Evolutionary conservation across 495 filamentous ascomycete species (phyloP), one percentile per base, ranked within the genome.

Genomic region (Penicillium paxilli): DNA sequence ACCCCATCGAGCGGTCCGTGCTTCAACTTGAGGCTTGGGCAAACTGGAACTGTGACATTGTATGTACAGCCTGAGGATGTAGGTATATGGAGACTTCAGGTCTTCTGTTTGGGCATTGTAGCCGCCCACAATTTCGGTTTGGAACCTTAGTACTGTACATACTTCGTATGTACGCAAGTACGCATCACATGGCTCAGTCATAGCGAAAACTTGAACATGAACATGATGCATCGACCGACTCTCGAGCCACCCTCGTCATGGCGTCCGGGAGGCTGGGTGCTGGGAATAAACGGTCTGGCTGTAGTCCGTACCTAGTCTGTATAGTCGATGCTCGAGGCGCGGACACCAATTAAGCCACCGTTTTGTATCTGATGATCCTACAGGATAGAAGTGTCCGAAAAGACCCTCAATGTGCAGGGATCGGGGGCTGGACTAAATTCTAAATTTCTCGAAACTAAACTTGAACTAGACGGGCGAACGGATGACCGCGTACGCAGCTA

Each of bases 141-240:
- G 8, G 8, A 9, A 30, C 30, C n/a, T 32, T 32, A 14, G 11
- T 19, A 4, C 11, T 16, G 26, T 28, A 28, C 5, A 8, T 38
- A 17, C 35, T 38, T 19, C 44, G 49, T 45, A 52, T 50, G 33
- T 25, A 37, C 25, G n/a, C 35, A 38, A 7, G 11, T 45, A 44
- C 28, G 8, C 46, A 54, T 59, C 47, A 54, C 40, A 47, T 54
- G 57, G 51, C 21, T 17, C 14, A 17, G 37, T 47, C 49, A 48
- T 38, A 6, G 19, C 19, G 30, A n/a, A 46, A 12, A 21, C 28
- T 14, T n/a, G n/a, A n/a, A n/a, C n/a, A n/a, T n/a, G 41, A 26
- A 17, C 33, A 28, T 40, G 51, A 54, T 47, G 32, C 44, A 54
- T 54, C 51, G 32, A n/a, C 30, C 23, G 35, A 16, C 7, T 22